phyloP scores from a whole-genome alignment of 208 protist genomes.

The Trichomonas gallinae region DNA sequence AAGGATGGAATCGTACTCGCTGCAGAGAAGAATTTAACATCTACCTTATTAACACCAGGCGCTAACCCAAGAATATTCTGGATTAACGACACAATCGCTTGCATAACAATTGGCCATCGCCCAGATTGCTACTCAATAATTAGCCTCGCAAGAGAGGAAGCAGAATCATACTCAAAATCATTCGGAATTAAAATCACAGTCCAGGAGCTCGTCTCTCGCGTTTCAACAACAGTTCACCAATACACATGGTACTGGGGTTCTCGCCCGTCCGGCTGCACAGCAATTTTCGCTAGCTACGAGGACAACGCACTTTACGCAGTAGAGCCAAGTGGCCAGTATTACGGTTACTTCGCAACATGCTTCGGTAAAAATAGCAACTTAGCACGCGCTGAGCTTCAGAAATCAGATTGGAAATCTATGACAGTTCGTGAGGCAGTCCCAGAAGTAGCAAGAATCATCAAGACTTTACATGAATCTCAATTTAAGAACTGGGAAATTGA shows the following conservation, averaged over 20 bases:
- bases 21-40: slow-evolving; percentile 79
- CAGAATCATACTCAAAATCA: background rate
- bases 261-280: background rate
- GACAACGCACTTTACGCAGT: background rate
- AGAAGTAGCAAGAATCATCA: background rate
- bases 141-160: background rate
- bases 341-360: background rate
- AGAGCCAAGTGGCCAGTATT: background rate
- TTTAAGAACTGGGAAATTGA: slow-evolving; percentile 19
- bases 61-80: background rate
- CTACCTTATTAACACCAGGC: slow-evolving; percentile 75
- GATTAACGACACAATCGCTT: background rate
- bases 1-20: slow-evolving; percentile 65
- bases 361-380: slow-evolving; percentile 11
- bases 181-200: background rate
- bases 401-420: background rate
- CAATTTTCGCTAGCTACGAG: background rate
- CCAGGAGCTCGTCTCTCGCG: background rate
- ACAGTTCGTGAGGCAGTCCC: background rate
- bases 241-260: background rate
- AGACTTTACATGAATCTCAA: background rate
- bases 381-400: background rate
- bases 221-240: background rate
- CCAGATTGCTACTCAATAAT: background rate
- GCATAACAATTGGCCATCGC: background rate